These are phyloP conservation scores for Leccinum solheimii DNA, from an alignment of 1,284 basidiomycete species.

Conservation along the genomic window DNA sequence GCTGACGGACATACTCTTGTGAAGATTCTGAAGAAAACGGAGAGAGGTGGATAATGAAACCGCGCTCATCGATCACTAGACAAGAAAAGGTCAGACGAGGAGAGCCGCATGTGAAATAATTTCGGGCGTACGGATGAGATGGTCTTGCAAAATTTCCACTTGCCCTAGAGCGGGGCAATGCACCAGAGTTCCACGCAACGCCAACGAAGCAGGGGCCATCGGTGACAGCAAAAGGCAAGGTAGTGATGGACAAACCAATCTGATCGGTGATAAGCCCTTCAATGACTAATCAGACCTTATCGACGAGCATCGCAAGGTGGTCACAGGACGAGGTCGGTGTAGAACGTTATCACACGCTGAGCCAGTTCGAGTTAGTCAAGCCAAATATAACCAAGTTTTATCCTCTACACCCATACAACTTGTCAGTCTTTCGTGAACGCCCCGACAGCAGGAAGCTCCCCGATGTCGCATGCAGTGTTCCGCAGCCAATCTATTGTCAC, in stretches of 20 bases:
- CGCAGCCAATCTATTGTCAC: conserved; percentile 67
- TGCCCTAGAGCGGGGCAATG: conserved; percentile 51
- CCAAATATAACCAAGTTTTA: neutral
- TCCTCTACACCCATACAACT: neutral
- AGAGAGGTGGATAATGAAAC: conserved; percentile 55
- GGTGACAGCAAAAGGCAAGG: conserved; percentile 2
- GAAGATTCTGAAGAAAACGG: conserved; percentile 36
- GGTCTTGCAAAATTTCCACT: conserved; percentile 55
- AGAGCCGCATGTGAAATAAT: neutral
- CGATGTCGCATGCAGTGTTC: conserved; percentile 48
- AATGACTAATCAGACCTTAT: neutral
- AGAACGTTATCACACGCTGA: neutral
- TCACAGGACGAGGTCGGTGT: neutral
- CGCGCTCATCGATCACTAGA: conserved; percentile 52
- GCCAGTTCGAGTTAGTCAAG: neutral
- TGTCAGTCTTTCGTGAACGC: neutral
- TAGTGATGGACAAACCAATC: neutral
- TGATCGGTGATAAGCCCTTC: neutral
- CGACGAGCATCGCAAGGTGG: neutral
- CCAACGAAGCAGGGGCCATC: conserved; percentile 16
- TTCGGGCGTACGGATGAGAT: conserved; percentile 50
- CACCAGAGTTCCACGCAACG: conserved; percentile 55
- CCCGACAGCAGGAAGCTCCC: conserved; percentile 16
- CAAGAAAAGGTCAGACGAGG: conserved; percentile 7
- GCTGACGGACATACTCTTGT: conserved; percentile 35